phyloP scores from a whole-genome alignment of 108 stramenopile species.

The Fragilariopsis cylindrus region DNA sequence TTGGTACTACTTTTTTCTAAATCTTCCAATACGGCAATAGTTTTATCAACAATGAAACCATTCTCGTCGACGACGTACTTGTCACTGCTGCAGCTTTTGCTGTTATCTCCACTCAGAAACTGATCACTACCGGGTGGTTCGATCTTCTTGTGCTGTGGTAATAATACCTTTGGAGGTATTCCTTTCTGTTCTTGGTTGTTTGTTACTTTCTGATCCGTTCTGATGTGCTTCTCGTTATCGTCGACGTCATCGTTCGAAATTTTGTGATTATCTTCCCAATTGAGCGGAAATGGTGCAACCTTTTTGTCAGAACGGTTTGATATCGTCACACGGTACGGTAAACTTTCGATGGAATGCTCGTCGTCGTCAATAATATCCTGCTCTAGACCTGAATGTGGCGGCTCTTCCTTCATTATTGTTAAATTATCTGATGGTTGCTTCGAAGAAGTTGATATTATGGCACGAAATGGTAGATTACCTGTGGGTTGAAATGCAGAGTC shows the following conservation, averaged over 20 bases:
- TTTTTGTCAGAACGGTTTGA: too few relatives aligned
- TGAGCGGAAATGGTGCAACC: not conserved
- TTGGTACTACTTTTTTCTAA: not conserved
- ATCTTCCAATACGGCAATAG: conserved; percentile 5
- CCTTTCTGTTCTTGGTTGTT: not conserved
- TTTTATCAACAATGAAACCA: conserved; percentile 7
- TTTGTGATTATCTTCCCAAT: not conserved
- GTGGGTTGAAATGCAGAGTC: not conserved
- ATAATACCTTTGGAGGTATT: not conserved
- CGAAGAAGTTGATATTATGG: not conserved
- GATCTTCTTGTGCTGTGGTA: not conserved
- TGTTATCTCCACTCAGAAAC: not conserved
- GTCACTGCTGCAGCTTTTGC: not conserved
- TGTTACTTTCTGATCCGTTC: not conserved
- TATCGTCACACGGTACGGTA: not conserved
- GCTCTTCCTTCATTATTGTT: not conserved
- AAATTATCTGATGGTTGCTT: not conserved
- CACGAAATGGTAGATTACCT: not conserved
- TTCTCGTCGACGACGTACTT: conserved; percentile 7
- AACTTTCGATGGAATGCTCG: not conserved
- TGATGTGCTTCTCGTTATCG: not conserved
- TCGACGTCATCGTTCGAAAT: not conserved
- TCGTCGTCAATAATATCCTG: not conserved
- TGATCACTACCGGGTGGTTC: not conserved
- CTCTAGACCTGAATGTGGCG: not conserved